Percentiles rank a stretch among this genome's conserved stretches.
Conservation (phyloP, 163 green algal species). For the Picocystis sp. region DNA sequence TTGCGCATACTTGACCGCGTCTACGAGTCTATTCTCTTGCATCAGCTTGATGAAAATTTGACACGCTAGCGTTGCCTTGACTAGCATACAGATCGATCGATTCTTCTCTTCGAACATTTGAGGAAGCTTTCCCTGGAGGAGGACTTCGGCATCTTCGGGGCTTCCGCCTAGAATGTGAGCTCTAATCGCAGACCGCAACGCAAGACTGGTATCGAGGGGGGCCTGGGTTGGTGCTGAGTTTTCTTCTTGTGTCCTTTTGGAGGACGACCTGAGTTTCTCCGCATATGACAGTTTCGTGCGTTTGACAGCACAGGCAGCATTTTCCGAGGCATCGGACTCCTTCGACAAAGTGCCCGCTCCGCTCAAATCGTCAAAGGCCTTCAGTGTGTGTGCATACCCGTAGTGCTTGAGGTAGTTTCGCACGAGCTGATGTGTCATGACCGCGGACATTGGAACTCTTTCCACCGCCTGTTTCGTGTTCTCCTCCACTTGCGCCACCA, state of each 20-base stretch:
- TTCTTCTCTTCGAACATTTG: slow-evolving; percentile 2
- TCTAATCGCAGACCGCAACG: slow-evolving; percentile 20
- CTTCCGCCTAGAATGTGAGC: slow-evolving; percentile 20
- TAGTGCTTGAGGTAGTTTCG: slow-evolving; percentile 51
- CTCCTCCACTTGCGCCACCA: slow-evolving; percentile 20
- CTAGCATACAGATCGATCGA: neutral
- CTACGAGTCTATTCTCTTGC: slow-evolving; percentile 14
- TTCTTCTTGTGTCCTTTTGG: slow-evolving; percentile 1
- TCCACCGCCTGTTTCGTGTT: slow-evolving; percentile 14
- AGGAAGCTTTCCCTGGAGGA: slow-evolving; percentile 21
- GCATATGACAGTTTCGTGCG: neutral
- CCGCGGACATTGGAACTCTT: slow-evolving; percentile 13
- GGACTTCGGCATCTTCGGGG: slow-evolving; percentile 16
- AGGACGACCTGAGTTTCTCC: neutral
- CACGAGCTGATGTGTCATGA: slow-evolving; percentile 35
- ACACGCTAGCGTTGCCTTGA: slow-evolving; percentile 12
- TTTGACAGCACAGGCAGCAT: slow-evolving; percentile 9
- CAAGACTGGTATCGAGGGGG: slow-evolving; percentile 9
- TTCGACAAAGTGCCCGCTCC: no score
- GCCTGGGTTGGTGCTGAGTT: slow-evolving; percentile 1
- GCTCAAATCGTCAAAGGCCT: slow-evolving; percentile 31
- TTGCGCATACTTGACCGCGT: slow-evolving; percentile 17
- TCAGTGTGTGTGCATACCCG: slow-evolving; percentile 45
- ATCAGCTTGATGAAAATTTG: slow-evolving; percentile 62
- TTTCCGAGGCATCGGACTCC: slow-evolving; percentile 13